Base-by-base conservation (phyloP, 2,329 filamentous ascomycete genomes). In the Biscogniauxia marginata region DNA sequence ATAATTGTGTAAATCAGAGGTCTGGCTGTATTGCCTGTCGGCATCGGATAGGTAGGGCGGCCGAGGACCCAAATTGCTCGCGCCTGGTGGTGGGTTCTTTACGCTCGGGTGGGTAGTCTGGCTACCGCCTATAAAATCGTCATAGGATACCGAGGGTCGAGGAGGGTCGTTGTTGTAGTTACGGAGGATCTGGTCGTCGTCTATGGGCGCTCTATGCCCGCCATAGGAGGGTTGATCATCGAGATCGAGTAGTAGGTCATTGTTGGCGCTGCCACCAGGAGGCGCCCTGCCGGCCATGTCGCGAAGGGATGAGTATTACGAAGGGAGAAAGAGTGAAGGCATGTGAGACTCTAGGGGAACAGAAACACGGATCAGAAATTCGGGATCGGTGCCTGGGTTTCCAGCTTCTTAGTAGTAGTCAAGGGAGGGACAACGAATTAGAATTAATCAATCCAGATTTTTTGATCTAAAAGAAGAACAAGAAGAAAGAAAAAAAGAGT, bases 121-220 rank as follows among this genome's bases (percentile, higher is more conserved):
- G 61, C 78, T 77, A 50, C 80, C 86, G 62, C 93, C 93, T 60
- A 98, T 88, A 72, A 97, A 98, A 67, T 95, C 89, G 79, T 97
- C 93, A 75, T 97, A 97, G 56, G 92, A 96, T 52, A 93, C 86
- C 22, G 93, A 97, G 52, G 92, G 90, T 64, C 93, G 89, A 55
- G 84, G 83, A 48, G 82, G 77, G 65, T 82, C 78, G 63, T 85
- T 80, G 67, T 90, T 84, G 75, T 91, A 93, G 63, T 85, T 85
- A 71, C 86, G 84, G 69, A 93, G 77, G 49, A 96, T 79, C 63
- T 93, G 86, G 64, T 96, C 89, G 72, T 96, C 92, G 72, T 88
- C 88, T 59, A 90, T 78, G n/a, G 88, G 84, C 50, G 92, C 88
- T 56, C 86, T 84, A 72, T 92, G 88, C 61, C 91, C 82, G 71